Base-by-base conservation (phyloP, 208 protist genomes). In the Trypanosoma cruzi region DNA sequence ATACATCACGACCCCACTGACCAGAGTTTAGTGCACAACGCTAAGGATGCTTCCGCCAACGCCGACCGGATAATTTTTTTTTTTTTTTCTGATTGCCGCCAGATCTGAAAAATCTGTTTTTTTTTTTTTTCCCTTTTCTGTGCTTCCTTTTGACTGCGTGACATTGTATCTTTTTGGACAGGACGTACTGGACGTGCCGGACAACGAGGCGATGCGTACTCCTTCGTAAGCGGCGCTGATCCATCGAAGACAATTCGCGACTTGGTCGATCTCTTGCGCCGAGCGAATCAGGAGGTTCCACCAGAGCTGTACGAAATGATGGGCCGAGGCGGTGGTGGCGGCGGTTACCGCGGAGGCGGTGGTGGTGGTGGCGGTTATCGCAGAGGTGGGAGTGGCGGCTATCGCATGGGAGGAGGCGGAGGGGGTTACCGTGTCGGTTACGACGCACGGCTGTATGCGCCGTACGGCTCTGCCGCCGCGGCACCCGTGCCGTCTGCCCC, bases 101-200 rank as follows among this genome's bases (percentile, higher is more conserved):
- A 61, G 34, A 68, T 37, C 24, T 70, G 7, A 55, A 49, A 40
- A 53, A 65, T 26, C 40, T 46, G 16, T 54, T 73, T 52, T 40
- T 62, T 55, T 59, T 52, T 24, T 37, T 48, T 31, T 63, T 46
- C 66, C 46, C 52, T 42, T 70, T 64, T 40, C 50, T 65, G 8
- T 29, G 67, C 29, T 18, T 73, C 20, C 20, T 24, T 55, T 22
- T 62, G n/a, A 16, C 55, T 71, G 36, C 64, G 42, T 62, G 16
- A 28, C 8, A 22, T 22, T 37, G 10, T 64, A n/a, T 77, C 18
- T 55, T 22, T 68, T 6, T 68, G 36, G 50, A 75, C 67, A 94
- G 91, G 92, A 56, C 89, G 92, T 72, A 97, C 92, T 22, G 92
- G 92, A 58, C 86, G 92, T 77, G 92, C 92, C 31, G 92, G 92